These are phyloP conservation scores for Phytophthora syringae DNA, from an alignment of 352 stramenopile genomes.

Conservation along the genomic window DNA sequence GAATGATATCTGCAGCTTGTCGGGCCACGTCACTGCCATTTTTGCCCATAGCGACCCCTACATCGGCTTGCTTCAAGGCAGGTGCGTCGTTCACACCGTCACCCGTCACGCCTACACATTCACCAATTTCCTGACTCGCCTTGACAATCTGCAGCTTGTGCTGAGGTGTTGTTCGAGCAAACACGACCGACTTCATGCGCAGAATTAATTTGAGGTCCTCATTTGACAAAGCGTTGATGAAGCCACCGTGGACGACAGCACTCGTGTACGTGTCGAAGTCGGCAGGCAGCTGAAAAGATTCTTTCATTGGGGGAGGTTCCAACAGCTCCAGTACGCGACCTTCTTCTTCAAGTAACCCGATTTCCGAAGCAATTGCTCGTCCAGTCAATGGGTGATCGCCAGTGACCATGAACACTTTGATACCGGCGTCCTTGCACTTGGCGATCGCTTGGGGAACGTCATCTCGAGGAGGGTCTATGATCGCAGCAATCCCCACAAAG, in stretches of 20 bases:
- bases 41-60: slow-evolving; percentile 97
- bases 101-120: slow-evolving; percentile 82
- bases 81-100: slow-evolving; percentile 71
- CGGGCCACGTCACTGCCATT: slow-evolving; percentile 93
- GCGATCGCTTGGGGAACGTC: slow-evolving; percentile 79
- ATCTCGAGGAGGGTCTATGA: slow-evolving; percentile 92
- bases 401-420: slow-evolving; percentile 94
- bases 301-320: not conserved
- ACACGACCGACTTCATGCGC: slow-evolving; percentile 85
- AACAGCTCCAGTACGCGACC: slow-evolving; percentile 33
- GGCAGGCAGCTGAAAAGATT: slow-evolving; percentile 11
- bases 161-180: slow-evolving; percentile 91
- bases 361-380: slow-evolving; percentile 81
- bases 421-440: slow-evolving; percentile 80
- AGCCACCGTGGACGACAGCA: slow-evolving; percentile 66
- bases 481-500: slow-evolving; percentile 92
- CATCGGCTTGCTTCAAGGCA: slow-evolving; percentile 86
- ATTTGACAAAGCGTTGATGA: slow-evolving; percentile 38
- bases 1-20: slow-evolving; percentile 94
- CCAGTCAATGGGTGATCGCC: slow-evolving; percentile 89
- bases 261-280: slow-evolving; percentile 47
- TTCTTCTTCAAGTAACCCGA: slow-evolving; percentile 76
- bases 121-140: slow-evolving; percentile 25
- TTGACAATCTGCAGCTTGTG: too few species aligned
- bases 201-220: slow-evolving; percentile 44